These are phyloP conservation scores for Syncephalastrum sp. DNA, from an alignment of 371 early-diverging fungal genomes.

Conservation along the genomic window DNA sequence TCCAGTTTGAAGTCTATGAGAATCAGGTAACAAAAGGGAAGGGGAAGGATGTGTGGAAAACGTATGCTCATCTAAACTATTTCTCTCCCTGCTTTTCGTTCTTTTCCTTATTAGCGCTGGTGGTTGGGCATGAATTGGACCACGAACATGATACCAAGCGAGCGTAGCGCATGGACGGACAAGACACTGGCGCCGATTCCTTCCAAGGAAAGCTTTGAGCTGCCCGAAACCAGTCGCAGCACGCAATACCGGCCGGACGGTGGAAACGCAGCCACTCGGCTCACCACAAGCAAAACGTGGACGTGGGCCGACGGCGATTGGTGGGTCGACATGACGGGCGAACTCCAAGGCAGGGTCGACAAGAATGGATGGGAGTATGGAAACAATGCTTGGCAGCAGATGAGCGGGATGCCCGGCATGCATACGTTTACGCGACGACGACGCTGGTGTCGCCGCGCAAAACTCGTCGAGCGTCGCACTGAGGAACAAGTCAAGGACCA, in stretches of 20 bases:
- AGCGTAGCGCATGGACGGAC: conserved; percentile 44
- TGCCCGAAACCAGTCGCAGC: conserved; percentile 28
- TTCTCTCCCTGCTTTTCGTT: background rate
- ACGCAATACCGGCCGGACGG: conserved; percentile 4
- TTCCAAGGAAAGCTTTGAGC: conserved; percentile 34
- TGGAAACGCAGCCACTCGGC: conserved; percentile 11
- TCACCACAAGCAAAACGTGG: conserved; percentile 34
- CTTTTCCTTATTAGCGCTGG: conserved; percentile 24
- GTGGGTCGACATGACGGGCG: conserved; percentile 55
- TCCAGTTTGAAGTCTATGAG: conserved; percentile 48
- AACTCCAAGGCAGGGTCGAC: conserved; percentile 34
- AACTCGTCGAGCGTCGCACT: conserved; percentile 30
- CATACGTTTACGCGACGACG: conserved; percentile 46
- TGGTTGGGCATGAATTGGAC: conserved; percentile 52
- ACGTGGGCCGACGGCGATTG: conserved; percentile 46
- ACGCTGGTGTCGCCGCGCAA: conserved; percentile 46
- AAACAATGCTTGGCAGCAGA: conserved; percentile 48
- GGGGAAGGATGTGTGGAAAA: too few species aligned
- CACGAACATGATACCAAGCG: conserved; percentile 47
- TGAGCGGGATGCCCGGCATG: conserved; percentile 33
- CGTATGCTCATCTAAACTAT: background rate
- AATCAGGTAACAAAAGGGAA: conserved; percentile 31
- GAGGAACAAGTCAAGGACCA: conserved; percentile 6
- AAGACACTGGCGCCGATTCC: conserved; percentile 29
- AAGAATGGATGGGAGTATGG: conserved; percentile 50